Conservation (phyloP, 2,329 filamentous ascomycete genomes). For the Leptographium lundbergii region DNA sequence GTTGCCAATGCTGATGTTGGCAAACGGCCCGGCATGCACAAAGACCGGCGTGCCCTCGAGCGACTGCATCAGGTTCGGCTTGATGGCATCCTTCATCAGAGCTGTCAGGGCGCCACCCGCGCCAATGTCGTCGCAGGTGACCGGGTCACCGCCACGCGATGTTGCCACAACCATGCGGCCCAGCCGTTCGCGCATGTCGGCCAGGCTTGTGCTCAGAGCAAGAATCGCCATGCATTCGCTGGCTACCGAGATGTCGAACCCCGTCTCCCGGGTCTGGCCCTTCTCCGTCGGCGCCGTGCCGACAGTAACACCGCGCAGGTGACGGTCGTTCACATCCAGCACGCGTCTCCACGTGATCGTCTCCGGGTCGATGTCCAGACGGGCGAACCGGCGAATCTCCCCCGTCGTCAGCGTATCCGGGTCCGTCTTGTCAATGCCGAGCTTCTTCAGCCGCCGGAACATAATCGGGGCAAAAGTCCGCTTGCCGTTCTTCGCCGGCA, state of each 20-base stretch:
- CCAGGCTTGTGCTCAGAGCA: constrained; percentile 75
- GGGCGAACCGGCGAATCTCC: constrained; percentile 77
- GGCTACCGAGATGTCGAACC: constrained; percentile 95
- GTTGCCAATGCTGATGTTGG: constrained; percentile 96
- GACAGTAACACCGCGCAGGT: constrained; percentile 79
- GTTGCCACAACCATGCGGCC: constrained; percentile 93
- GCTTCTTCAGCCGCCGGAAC: constrained; percentile 86
- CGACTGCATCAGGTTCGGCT: constrained; percentile 98
- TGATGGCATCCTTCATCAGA: constrained; percentile 96
- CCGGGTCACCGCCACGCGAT: constrained; percentile 72
- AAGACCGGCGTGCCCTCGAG: constrained; percentile 95
- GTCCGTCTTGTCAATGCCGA: constrained; percentile 91
- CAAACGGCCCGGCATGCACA: constrained; percentile 93
- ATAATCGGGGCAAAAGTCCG: constrained; percentile 79
- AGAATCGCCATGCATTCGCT: constrained; percentile 98
- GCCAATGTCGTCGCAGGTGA: constrained; percentile 93
- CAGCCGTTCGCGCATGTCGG: constrained; percentile 83
- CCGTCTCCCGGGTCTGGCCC: constrained; percentile 75
- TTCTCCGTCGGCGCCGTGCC: constrained; percentile 85
- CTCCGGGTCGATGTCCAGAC: constrained; percentile 88
- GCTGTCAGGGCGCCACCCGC: constrained; percentile 85
- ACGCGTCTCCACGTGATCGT: constrained; percentile 97
- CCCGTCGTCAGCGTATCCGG: constrained; percentile 83
- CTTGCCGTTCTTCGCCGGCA: constrained; percentile 82
- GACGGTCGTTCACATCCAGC: constrained; percentile 91